Percentiles rank a stretch among this genome's conserved stretches.
Conservation (phyloP, 2,329 filamentous ascomycete species). For the Setomelanomma holmii region DNA sequence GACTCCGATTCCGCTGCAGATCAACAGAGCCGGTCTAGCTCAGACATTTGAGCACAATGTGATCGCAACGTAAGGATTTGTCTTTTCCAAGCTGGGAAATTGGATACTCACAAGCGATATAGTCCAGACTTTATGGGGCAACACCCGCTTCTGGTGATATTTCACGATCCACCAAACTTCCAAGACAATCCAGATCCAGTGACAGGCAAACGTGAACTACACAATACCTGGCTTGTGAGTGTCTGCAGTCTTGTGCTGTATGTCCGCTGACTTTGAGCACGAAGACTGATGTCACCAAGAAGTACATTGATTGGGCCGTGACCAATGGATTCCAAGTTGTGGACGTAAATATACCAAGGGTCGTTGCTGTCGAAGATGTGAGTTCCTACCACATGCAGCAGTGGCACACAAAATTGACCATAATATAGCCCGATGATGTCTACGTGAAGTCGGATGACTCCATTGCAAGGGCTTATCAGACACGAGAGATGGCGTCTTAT, state of each 20-base stretch:
- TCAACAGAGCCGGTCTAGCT: slow-evolving; percentile 75
- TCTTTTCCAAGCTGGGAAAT: neutral
- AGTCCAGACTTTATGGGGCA: slow-evolving; percentile 70
- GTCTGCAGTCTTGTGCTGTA: slow-evolving; percentile 37
- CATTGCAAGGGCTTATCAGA: slow-evolving; percentile 51
- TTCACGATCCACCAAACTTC: slow-evolving; percentile 78
- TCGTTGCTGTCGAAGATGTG: slow-evolving; percentile 71
- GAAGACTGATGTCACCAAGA: slow-evolving; percentile 80
- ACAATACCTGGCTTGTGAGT: slow-evolving; percentile 88
- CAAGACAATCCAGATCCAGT: slow-evolving; percentile 52
- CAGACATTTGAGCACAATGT: slow-evolving; percentile 87
- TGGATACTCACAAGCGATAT: slow-evolving; percentile 9
- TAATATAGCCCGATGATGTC: slow-evolving; percentile 24
- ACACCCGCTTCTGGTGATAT: slow-evolving; percentile 78
- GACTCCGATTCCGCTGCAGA: slow-evolving; percentile 78
- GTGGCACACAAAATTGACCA: slow-evolving; percentile 7
- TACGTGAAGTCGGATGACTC: slow-evolving; percentile 58
- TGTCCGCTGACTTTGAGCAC: slow-evolving; percentile 50
- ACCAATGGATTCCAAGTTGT: slow-evolving; percentile 82
- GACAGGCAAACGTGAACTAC: slow-evolving; percentile 76
- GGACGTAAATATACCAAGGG: slow-evolving; percentile 87
- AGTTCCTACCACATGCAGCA: slow-evolving; percentile 14
- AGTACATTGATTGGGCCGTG: slow-evolving; percentile 85
- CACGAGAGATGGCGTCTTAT: slow-evolving; percentile 79
- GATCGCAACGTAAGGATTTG: slow-evolving; percentile 75